Conservation (phyloP, 202 grass and related monocot species). For the Brachypodium distachyon region DNA sequence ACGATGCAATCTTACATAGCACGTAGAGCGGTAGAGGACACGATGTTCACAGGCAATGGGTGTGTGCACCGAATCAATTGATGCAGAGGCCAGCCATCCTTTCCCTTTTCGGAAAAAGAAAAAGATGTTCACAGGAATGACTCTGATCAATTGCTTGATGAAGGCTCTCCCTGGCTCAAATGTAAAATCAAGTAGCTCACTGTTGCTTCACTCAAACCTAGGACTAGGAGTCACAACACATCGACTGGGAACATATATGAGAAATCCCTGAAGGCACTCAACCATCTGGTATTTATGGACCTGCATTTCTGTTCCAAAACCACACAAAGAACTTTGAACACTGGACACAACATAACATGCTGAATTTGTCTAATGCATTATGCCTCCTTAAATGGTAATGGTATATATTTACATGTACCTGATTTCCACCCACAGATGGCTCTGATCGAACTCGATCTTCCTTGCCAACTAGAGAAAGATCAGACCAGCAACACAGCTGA, state of each 20-base stretch:
- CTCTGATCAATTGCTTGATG: background rate
- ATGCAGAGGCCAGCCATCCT: no score
- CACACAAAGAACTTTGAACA: background rate
- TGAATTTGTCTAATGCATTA: conserved; percentile 10
- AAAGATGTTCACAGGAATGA: background rate
- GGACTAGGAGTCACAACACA: no score
- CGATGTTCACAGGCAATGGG: no score
- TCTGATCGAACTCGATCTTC: conserved; percentile 23
- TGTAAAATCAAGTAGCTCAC: background rate
- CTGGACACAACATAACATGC: background rate
- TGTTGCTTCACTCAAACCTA: background rate
- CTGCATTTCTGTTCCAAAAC: background rate
- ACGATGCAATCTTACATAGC: background rate
- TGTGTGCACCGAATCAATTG: no score
- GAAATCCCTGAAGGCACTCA: background rate
- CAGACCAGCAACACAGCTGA: conserved; percentile 10
- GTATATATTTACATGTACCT: conserved; percentile 45
- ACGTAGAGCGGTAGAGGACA: background rate
- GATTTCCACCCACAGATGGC: conserved; percentile 9
- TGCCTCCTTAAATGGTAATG: background rate
- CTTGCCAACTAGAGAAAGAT: conserved; percentile 13
- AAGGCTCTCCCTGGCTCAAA: background rate
- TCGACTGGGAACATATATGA: background rate
- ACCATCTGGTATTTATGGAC: background rate
- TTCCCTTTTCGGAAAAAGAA: no score